Base-by-base conservation (phyloP, 495 filamentous ascomycete species). In the Penicillium nucicola region DNA sequence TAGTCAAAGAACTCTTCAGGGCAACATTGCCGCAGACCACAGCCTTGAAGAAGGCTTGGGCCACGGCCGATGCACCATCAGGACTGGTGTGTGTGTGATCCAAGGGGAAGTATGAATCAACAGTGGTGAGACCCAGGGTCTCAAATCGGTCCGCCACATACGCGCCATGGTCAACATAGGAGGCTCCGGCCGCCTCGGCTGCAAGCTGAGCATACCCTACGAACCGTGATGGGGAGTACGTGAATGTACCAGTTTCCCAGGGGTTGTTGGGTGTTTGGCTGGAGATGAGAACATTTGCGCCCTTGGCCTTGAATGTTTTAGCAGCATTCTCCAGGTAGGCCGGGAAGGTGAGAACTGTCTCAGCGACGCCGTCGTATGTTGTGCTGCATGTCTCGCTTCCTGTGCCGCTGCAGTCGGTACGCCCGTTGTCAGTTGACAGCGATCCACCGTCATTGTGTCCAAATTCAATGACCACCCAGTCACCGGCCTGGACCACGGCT, bases 81-180 rank as follows among this genome's bases (percentile, higher is more conserved):
- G 79, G 65, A 53, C 74, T 83, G 2, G 84, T 86, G 64, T 87
- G 84, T 6, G 83, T 86, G 61, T 87, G 81, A 56, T 87, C 84
- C 22, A 67, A 69, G 0, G 83, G 82, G 59, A 72, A 88, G 52
- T 78, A 78, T 1, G 71, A 66, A 56, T 75, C 71, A 1, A 71
- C 67, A 14, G 66, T 75, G 6, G 75, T 69, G 30, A 44, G 52
- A 4, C 76, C 75, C 54, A 85, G 46, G 37, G 66, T 57, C 52
- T 77, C 50, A 55, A 72, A 87, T 38, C 74, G 74, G 37, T 72
- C 69, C 1, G 75, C 77, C 15, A 77, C 74, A 43, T 82, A 83
- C 39, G 74, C 70, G 30, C 75, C 80, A 54, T 88, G 84, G 51
- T 87, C 83, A 1, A 86, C 77, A 68, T 81, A 87, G 13, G 67